Evolutionary conservation across 176 grass and related monocot species (phyloP), one percentile per base, ranked within the genome.

Genomic region (Calamus simplicifolius): DNA sequence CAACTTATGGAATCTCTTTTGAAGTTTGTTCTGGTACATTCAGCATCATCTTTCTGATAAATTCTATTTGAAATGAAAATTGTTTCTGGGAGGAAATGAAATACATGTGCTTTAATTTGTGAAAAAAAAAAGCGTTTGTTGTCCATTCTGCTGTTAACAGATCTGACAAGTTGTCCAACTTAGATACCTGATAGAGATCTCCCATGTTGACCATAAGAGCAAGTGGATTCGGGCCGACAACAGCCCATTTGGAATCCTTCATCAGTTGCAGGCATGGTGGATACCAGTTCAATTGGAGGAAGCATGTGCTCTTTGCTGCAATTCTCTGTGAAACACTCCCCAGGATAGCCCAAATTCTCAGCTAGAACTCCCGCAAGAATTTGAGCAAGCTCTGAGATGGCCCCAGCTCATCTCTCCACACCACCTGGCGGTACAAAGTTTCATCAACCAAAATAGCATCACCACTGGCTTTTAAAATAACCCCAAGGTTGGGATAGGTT

Each of bases 171-270:
- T 43, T 43, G 35, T 10, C 35, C 10, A 43, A 13, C 13, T 43
- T 10, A 43, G 35, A 43, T 82, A 97, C 87, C 92, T 97, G 92
- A 67, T 88, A 88, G 4, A 97, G 78, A 73, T 97, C 92, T 48
- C 87, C 87, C 54, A 91, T 82, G 79, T 85, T 97, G 80, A 97
- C 80, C 73, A 91, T 70, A 64, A 97, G 83, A 4, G 92, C 68
- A 65, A 59, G 35, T 48, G 87, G 83, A 65, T 82, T 97, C 48
- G 87, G 92, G 50, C 63, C 84, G 16, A 97, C 78, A 65, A 87
- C 76, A 50, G 88, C 64, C 92, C 92, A 97, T 6, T 30, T 30
- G 48, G 25, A 66, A 63, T 61, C 83, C 65, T 97, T 88, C 61
- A 73, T 88, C 60, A 98, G 54, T 56, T 92, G 87, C 74, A 92